These are phyloP conservation scores for Dissophora ornata DNA, from an alignment of 192 early-diverging fungal genomes.

Conservation along the genomic window DNA sequence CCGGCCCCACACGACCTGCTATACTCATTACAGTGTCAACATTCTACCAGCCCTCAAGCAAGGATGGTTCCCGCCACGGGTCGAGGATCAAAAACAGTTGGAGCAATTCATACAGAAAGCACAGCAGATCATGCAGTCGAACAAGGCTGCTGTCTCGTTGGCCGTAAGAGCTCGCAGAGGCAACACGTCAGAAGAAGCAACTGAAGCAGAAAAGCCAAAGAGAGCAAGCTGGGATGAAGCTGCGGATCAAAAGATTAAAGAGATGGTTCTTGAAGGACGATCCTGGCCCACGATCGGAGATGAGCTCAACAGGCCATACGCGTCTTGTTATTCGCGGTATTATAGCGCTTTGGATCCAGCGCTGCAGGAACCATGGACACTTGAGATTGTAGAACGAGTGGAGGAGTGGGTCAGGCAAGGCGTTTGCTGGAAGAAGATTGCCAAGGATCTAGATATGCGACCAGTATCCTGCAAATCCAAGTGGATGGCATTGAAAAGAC, in stretches of 20 bases:
- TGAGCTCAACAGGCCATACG: slow-evolving; percentile 24
- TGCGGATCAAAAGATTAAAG: slow-evolving; percentile 19
- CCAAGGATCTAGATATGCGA: slow-evolving; percentile 22
- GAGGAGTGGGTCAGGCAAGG: slow-evolving; percentile 18
- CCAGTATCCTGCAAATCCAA: slow-evolving; percentile 17
- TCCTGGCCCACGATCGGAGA: slow-evolving; percentile 24
- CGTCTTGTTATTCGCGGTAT: slow-evolving; percentile 39
- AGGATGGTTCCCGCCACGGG: slow-evolving; percentile 11
- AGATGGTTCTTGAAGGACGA: slow-evolving; percentile 6
- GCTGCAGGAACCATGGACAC: slow-evolving; percentile 13
- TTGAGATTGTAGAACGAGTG: slow-evolving; percentile 1
- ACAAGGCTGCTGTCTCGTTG: neutral
- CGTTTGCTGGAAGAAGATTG: slow-evolving; percentile 22
- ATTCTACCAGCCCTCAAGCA: slow-evolving; percentile 8
- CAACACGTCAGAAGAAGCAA: neutral
- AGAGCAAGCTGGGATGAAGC: slow-evolving; percentile 5
- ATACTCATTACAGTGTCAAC: slow-evolving; percentile 2
- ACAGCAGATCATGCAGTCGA: neutral
- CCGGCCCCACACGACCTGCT: slow-evolving; percentile 23
- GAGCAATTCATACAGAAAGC: neutral
- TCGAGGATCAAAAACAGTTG: slow-evolving; percentile 11
- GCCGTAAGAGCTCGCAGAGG: no score
- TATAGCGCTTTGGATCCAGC: slow-evolving; percentile 22
- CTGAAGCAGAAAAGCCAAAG: neutral
- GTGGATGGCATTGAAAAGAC: slow-evolving; percentile 1